phyloP scores from a whole-genome alignment of 148 eudicot genomes.

The Polygonum maritimum region DNA sequence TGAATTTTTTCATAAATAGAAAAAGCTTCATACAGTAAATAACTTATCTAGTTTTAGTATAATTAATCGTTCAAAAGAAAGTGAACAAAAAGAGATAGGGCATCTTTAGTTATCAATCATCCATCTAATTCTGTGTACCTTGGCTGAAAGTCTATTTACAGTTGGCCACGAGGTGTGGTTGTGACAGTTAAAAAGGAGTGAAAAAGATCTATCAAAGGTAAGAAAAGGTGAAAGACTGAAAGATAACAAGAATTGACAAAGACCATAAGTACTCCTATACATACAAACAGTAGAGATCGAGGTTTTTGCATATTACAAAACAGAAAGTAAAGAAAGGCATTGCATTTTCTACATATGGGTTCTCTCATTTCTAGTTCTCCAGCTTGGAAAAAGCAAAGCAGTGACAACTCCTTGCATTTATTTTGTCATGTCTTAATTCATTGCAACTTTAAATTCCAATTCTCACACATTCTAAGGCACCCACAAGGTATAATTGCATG shows the following conservation, averaged over 20 bases:
- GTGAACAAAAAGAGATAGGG: neutral
- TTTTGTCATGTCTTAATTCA: neutral
- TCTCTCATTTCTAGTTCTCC: constrained; percentile 9
- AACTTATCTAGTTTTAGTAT: neutral
- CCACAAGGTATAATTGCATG: no score
- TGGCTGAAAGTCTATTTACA: neutral
- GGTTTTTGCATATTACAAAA: constrained; percentile 6
- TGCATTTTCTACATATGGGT: neutral
- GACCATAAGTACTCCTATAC: neutral
- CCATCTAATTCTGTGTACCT: neutral
- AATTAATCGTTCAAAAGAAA: neutral
- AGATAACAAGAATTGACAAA: neutral
- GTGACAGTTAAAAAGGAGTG: neutral
- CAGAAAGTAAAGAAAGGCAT: neutral
- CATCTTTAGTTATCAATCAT: neutral
- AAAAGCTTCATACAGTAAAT: no score
- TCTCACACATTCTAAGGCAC: neutral
- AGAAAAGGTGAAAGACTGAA: neutral
- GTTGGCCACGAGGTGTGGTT: neutral
- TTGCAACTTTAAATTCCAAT: neutral
- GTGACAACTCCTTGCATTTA: constrained; percentile 12
- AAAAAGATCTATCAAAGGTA: neutral
- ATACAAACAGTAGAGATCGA: constrained; percentile 5
- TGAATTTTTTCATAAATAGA: no score
- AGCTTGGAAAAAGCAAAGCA: constrained; percentile 6